These are phyloP conservation scores for Vicia villosa DNA, from an alignment of 306 rosid genomes.

Conservation along the genomic window DNA sequence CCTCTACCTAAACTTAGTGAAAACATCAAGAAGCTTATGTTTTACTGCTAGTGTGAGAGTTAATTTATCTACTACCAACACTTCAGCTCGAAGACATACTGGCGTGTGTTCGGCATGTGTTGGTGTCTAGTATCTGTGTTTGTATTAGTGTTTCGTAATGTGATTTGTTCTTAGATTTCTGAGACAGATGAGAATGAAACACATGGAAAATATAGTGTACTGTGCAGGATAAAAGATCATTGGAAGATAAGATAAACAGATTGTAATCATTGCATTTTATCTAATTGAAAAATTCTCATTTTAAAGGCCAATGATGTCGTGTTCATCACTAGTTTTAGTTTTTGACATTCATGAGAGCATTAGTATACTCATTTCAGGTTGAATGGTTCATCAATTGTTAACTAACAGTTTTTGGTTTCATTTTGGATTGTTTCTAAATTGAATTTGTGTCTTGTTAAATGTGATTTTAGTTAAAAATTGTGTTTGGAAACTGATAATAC, in stretches of 20 bases:
- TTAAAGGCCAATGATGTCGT: background rate
- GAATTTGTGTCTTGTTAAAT: background rate
- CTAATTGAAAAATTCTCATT: background rate
- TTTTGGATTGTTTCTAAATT: background rate
- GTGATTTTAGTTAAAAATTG: too few relatives aligned
- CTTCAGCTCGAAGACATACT: background rate
- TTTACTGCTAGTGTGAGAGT: slow-evolving; percentile 67
- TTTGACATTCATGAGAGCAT: background rate
- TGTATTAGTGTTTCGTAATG: background rate
- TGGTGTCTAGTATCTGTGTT: background rate
- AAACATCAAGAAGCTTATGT: slow-evolving; percentile 89
- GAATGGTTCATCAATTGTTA: background rate
- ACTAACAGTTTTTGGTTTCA: background rate
- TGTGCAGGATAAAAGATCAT: background rate
- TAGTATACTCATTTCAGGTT: background rate
- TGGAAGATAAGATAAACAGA: background rate
- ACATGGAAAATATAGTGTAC: background rate
- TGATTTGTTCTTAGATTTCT: background rate
- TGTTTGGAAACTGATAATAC: too few relatives aligned
- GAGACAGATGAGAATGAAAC: background rate
- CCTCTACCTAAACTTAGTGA: slow-evolving; percentile 88
- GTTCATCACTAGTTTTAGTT: background rate
- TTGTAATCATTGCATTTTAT: background rate
- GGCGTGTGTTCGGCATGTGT: background rate
- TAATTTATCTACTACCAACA: background rate